phyloP scores from a whole-genome alignment of 768 basidiomycete species.

The Termitomyces heimii region DNA sequence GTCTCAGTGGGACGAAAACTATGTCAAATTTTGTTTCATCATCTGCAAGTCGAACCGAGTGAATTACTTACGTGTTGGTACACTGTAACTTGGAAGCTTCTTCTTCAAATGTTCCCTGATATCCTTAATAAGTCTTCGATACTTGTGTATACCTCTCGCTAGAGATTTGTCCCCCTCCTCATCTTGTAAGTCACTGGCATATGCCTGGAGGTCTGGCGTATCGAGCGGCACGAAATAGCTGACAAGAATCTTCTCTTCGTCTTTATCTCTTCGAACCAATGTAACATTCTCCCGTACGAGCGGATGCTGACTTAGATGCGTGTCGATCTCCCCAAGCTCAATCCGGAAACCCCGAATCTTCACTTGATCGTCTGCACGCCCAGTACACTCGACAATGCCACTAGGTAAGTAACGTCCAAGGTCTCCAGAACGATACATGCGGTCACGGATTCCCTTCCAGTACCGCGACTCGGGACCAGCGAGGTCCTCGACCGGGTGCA shows the following conservation, averaged over 20 bases:
- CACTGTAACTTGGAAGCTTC: slow-evolving; percentile 91
- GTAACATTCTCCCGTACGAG: slow-evolving; percentile 98
- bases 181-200: slow-evolving; percentile 61
- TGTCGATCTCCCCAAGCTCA: slow-evolving; percentile 97
- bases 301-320: slow-evolving; percentile 88
- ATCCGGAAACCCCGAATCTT: slow-evolving; percentile 99
- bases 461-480: slow-evolving; percentile 69
- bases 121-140: slow-evolving; percentile 85
- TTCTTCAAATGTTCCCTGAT: slow-evolving; percentile 95
- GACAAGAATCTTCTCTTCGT: slow-evolving; percentile 98
- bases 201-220: slow-evolving; percentile 57
- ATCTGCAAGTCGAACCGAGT: neutral
- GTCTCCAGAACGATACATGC: slow-evolving; percentile 98
- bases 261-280: slow-evolving; percentile 92
- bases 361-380: slow-evolving; percentile 97
- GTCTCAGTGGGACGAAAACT: slow-evolving; percentile 92
- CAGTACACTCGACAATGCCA: slow-evolving; percentile 94
- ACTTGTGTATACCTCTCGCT: slow-evolving; percentile 74
- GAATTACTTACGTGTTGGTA: slow-evolving; percentile 71
- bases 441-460: slow-evolving; percentile 94
- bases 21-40: slow-evolving; percentile 2
- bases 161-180: slow-evolving; percentile 53
- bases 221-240: slow-evolving; percentile 94
- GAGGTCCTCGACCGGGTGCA: slow-evolving; percentile 47
- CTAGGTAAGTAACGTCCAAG: slow-evolving; percentile 90